Conservation (phyloP, 192 early-diverging fungal genomes). For the Backusella australiensis region DNA sequence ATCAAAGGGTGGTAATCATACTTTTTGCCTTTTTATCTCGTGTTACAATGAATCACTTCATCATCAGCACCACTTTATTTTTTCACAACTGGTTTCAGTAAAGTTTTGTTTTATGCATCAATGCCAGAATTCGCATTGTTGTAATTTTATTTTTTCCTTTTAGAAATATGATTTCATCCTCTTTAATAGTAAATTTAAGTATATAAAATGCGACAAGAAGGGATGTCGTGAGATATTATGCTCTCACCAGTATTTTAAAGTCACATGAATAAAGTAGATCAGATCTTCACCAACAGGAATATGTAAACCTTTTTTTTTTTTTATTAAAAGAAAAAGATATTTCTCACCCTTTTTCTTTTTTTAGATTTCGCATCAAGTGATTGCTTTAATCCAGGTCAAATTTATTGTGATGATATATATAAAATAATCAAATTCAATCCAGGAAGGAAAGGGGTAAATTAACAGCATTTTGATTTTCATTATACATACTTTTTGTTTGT, state of each 20-base stretch:
- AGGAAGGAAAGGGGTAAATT: background rate
- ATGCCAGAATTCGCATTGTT: background rate
- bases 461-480: background rate
- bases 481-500: background rate
- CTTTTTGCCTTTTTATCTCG: background rate
- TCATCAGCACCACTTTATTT: background rate
- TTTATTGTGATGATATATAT: background rate
- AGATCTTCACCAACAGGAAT: background rate
- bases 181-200: background rate
- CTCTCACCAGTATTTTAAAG: background rate
- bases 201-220: background rate
- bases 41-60: background rate
- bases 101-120: background rate
- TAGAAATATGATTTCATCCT: background rate
- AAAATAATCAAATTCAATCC: background rate
- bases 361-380: background rate
- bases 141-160: background rate
- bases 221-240: background rate
- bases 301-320: background rate
- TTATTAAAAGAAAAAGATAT: background rate
- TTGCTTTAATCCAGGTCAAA: background rate
- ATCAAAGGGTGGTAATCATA: background rate
- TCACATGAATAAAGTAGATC: background rate
- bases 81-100: background rate
- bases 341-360: conserved; percentile 1